Base-by-base conservation (phyloP, 805 yeast species). In the Candida khao-thaluensis region DNA sequence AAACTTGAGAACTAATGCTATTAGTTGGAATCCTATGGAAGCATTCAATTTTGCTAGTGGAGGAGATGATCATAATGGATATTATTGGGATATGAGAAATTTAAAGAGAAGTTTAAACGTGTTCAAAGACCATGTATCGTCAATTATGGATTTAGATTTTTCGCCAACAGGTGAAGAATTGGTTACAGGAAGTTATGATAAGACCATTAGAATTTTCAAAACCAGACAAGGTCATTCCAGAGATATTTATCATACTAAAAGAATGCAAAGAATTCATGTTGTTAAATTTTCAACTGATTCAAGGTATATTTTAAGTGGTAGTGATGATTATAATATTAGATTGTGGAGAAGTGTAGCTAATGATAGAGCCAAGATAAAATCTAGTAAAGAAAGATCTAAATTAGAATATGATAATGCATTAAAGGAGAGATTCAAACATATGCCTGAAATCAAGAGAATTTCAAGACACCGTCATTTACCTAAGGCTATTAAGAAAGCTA, bases 21-120 rank as follows among this genome's bases (percentile, higher is more conserved):
- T 93, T 17, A 75, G 89, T 40, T 93, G 98, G 98, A 93, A 93
- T 64, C 99, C 99, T 4, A 86, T 93, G 83, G 98, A 93, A 62
- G 95, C 98, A 1, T 93, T 78, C 66, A 81, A 85, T 56, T 91
- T 93, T 66, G 97, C 90, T 12, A 79, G 86, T 28, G 98, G 88
- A 2, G 79, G 80, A 56, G 99, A 93, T 64, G 98, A 93, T 67
- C 97, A 91, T 62, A 93, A 93, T 59, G 81, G 84, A 7, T 93
- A 93, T 60, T 74, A 85, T 39, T 95, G 96, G 79, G 99, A 93
- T 65, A 91, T 95, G 97, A 75, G 99, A 59, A 86, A 90, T 56
- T 72, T 95, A 77, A 72, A 73, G 31, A 74, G 86, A 40, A 82
- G 97, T 1, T 60, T 83, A 36, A 90, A 89, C 49, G 88, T 95